These are phyloP conservation scores for Dictyostelium capitatum DNA, from an alignment of 78 protist species.

Conservation along the genomic window DNA sequence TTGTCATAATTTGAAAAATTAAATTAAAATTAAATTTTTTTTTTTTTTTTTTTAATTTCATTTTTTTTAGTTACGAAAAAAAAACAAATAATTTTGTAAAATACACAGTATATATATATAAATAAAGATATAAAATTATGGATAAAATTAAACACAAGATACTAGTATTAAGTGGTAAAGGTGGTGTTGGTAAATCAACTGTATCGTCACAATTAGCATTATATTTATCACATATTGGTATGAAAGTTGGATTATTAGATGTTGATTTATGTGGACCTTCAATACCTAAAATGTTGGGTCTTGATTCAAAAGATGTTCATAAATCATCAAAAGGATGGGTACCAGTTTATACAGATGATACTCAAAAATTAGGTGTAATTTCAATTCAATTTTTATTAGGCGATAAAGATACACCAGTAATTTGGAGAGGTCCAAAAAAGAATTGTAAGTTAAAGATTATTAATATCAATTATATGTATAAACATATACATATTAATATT, in stretches of 20 bases:
- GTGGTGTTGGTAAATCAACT: conserved; percentile 96
- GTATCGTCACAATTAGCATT: conserved; percentile 71
- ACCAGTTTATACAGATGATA: conserved; percentile 88
- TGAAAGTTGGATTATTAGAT: conserved; percentile 94
- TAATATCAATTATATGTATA: no score
- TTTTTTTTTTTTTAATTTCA: no score
- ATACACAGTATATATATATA: no score
- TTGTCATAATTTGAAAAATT: no score
- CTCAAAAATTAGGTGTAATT: conserved; percentile 93
- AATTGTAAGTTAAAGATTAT: conserved; percentile 52
- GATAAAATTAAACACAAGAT: conserved; percentile 86
- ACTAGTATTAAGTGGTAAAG: conserved; percentile 98
- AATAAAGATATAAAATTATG: conserved; percentile 56
- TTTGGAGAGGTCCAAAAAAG: conserved; percentile 98
- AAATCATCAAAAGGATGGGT: conserved; percentile 90
- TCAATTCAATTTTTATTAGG: conserved; percentile 96
- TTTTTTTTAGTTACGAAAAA: no score
- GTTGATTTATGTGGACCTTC: conserved; percentile 95
- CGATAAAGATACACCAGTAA: conserved; percentile 90
- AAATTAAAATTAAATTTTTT: no score
- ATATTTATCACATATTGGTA: conserved; percentile 45
- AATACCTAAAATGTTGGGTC: conserved; percentile 89
- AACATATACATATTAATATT: neutral
- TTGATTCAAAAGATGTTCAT: conserved; percentile 74
- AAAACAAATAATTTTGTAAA: no score